These are phyloP conservation scores for Ophiostoma tasmaniense DNA, from an alignment of 2,329 filamentous ascomycete genomes.

Conservation along the genomic window DNA sequence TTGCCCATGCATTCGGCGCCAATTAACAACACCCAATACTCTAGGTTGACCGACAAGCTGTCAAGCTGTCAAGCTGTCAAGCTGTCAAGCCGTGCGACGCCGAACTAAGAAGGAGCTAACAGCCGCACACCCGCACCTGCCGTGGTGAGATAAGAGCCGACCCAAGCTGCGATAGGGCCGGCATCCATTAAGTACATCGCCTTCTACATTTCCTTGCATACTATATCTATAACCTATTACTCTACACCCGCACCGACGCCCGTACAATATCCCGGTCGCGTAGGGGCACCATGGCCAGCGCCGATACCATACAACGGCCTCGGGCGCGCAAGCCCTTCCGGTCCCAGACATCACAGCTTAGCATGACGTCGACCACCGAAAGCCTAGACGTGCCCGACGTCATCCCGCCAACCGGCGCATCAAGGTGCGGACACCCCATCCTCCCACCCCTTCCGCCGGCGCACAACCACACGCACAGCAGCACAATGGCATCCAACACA, in stretches of 20 bases:
- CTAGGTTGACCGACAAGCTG: background rate
- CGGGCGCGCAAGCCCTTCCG: constrained; percentile 3
- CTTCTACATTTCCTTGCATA: background rate
- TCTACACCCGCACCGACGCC: background rate
- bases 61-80: background rate
- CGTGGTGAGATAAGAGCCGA: background rate
- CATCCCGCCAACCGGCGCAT: background rate
- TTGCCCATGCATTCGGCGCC: background rate
- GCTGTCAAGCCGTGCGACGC: background rate
- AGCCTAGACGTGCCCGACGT: background rate
- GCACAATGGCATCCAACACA: background rate
- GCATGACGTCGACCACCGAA: background rate
- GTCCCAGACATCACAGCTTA: constrained; percentile 5
- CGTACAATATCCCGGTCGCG: background rate
- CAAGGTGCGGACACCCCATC: background rate
- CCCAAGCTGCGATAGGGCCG: background rate
- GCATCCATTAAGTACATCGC: background rate
- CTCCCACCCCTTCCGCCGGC: no score
- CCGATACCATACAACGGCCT: background rate
- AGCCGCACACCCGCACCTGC: background rate
- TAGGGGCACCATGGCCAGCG: background rate
- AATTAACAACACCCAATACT: background rate
- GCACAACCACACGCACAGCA: background rate
- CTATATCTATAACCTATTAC: background rate
- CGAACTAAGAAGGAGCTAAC: background rate